Conservation (phyloP, 2,329 filamentous ascomycete genomes). For the Chaetomiaceae sp. region DNA sequence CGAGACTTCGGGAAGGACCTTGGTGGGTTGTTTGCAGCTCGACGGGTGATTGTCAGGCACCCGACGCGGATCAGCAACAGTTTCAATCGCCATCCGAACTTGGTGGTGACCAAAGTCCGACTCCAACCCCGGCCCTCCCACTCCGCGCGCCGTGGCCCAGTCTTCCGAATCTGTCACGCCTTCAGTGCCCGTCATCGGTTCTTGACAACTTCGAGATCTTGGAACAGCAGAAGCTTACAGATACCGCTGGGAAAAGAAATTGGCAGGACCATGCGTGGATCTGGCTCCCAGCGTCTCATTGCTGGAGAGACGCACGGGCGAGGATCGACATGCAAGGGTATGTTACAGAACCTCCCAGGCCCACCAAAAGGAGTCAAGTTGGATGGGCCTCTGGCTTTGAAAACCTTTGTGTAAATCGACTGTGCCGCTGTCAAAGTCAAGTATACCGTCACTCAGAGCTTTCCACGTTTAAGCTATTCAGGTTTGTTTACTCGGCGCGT, state of each 20-base stretch:
- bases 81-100: slow-evolving; percentile 7
- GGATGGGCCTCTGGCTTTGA: neutral
- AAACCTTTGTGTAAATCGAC: neutral
- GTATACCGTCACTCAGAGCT: no score
- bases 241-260: slow-evolving; percentile 20
- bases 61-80: slow-evolving; percentile 19
- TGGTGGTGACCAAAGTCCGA: neutral
- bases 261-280: slow-evolving; percentile 20
- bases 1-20: neutral
- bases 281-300: neutral
- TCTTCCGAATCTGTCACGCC: slow-evolving; percentile 5
- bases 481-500: no score
- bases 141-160: slow-evolving; percentile 6
- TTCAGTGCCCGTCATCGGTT: neutral
- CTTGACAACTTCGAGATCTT: neutral
- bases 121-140: neutral
- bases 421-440: neutral
- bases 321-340: slow-evolving; percentile 26
- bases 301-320: slow-evolving; percentile 1
- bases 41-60: slow-evolving; percentile 19
- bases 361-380: slow-evolving; percentile 12
- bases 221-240: neutral
- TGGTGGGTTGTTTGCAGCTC: neutral
- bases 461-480: no score
- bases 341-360: slow-evolving; percentile 29